phyloP scores from a whole-genome alignment of 2,329 filamentous ascomycete species.

The Dactylellina sp. region DNA sequence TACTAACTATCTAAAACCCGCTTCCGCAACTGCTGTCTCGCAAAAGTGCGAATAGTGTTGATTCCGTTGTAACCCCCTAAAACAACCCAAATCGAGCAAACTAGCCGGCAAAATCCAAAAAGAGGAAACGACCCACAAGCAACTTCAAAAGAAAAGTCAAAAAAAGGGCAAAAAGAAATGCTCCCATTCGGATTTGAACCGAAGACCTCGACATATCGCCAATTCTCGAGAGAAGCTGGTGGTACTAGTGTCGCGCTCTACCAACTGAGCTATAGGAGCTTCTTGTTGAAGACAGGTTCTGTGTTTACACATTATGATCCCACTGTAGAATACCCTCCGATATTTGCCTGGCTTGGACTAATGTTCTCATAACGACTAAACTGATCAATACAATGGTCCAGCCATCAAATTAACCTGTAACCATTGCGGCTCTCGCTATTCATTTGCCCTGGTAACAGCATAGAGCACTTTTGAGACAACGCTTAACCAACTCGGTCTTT shows the following conservation, averaged over 20 bases:
- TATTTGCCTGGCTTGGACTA: too few relatives aligned
- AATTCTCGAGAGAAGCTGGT: neutral
- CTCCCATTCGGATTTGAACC: conserved; percentile 54
- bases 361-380: too few relatives aligned
- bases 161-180: conserved; percentile 20
- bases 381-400: too few relatives aligned
- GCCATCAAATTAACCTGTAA: too few relatives aligned
- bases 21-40: too few relatives aligned
- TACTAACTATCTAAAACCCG: too few relatives aligned
- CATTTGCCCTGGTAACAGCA: too few relatives aligned
- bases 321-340: neutral
- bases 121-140: neutral
- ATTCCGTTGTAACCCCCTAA: neutral
- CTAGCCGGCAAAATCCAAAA: neutral
- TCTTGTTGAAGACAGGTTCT: neutral
- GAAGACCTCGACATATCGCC: conserved; percentile 44
- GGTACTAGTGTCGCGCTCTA: conserved; percentile 55
- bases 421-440: too few relatives aligned
- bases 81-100: conserved; percentile 7
- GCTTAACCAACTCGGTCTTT: too few relatives aligned
- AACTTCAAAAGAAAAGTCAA: neutral
- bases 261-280: conserved; percentile 56
- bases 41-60: too few relatives aligned
- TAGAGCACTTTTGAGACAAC: too few relatives aligned
- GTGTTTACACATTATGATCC: conserved; percentile 2